phyloP scores from a whole-genome alignment of 2,329 filamentous ascomycete species.

The Neopestalotiopsis sp. region DNA sequence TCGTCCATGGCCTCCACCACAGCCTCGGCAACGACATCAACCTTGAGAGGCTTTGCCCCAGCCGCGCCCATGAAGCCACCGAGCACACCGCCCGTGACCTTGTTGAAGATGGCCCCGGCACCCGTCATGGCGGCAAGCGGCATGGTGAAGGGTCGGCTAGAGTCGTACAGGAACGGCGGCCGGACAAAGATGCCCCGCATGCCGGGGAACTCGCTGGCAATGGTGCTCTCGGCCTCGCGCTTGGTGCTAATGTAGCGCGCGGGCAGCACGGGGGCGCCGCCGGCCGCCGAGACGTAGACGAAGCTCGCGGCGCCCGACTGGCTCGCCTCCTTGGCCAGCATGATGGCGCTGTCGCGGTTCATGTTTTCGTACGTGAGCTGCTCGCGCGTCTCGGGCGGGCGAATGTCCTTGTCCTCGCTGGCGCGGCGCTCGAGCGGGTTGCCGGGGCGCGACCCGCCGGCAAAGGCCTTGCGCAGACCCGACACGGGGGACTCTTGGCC shows the following conservation, averaged over 20 bases:
- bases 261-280: constrained; percentile 83
- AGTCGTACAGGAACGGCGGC: constrained; percentile 89
- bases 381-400: constrained; percentile 69
- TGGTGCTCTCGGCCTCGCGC: constrained; percentile 82
- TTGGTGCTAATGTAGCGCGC: constrained; percentile 89
- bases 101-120: constrained; percentile 78
- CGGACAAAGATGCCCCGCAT: constrained; percentile 85
- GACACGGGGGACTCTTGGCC: constrained; percentile 83
- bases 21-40: constrained; percentile 85
- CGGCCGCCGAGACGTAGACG: constrained; percentile 88
- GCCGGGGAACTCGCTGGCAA: constrained; percentile 72
- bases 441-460: constrained; percentile 62
- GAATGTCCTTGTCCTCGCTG: constrained; percentile 59
- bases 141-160: constrained; percentile 79
- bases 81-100: constrained; percentile 76
- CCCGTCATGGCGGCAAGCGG: constrained; percentile 82
- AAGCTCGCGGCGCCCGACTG: constrained; percentile 71
- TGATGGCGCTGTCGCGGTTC: constrained; percentile 90
- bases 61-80: constrained; percentile 80
- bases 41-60: constrained; percentile 85
- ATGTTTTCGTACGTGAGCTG: constrained; percentile 96
- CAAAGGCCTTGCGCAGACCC: constrained; percentile 81
- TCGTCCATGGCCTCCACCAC: constrained; percentile 87
- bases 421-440: constrained; percentile 70
- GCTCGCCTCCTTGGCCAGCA: constrained; percentile 78